Conservation (phyloP, 345 rosid genomes). For the Anastatica hierochuntica region DNA sequence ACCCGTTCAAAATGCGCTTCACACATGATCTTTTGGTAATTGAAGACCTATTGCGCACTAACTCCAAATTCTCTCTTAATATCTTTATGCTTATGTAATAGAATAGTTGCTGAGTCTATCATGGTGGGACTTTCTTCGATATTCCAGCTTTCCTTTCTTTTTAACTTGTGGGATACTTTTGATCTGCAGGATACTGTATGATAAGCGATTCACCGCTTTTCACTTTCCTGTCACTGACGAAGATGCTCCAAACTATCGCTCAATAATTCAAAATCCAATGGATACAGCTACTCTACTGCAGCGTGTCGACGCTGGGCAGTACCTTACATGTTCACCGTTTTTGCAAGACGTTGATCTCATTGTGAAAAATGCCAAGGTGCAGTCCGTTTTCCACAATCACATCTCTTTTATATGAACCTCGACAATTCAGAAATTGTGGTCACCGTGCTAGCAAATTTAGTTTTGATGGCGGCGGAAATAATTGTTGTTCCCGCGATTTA, state of each 20-base stretch:
- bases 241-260: conserved; percentile 90
- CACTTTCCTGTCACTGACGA: conserved; percentile 92
- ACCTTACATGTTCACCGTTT: conserved; percentile 71
- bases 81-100: neutral
- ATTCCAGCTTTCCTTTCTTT: too few species aligned
- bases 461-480: too few species aligned
- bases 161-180: conserved; percentile 4
- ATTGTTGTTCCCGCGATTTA: too few species aligned
- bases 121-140: too few species aligned
- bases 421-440: too few species aligned
- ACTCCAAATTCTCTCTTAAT: neutral
- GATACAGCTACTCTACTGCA: conserved; percentile 84
- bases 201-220: conserved; percentile 83
- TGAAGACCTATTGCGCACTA: neutral
- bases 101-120: too few species aligned
- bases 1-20: neutral
- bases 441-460: too few species aligned
- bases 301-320: conserved; percentile 83
- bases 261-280: conserved; percentile 91
- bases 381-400: too few species aligned
- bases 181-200: conserved; percentile 63
- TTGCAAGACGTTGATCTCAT: conserved; percentile 85
- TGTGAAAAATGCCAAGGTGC: conserved; percentile 93
- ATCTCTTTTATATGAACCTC: too few species aligned
- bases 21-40: neutral